Percentiles rank a stretch among this genome's conserved stretches.
Evolutionary conservation across 2,329 filamentous ascomycete genomes (phyloP).

Genomic region (Thelonectria blattea): DNA sequence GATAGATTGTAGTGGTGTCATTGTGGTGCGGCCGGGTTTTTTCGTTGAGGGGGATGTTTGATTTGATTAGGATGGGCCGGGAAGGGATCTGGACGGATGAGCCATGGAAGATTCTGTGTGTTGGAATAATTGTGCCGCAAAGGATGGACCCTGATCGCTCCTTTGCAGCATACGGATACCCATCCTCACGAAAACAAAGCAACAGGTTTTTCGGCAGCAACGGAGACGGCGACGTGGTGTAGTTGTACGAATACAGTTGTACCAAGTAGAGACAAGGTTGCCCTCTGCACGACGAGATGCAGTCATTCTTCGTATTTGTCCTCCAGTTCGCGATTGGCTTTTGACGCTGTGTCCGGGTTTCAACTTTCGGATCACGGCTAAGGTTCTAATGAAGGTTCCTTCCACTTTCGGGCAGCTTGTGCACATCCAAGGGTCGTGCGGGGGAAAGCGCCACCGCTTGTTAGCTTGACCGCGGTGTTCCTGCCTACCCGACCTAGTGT

Average conservation of each 20-base stretch:
- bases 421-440: slow-evolving; percentile 15
- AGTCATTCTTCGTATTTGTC: not conserved
- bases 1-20: slow-evolving; percentile 15
- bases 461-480: slow-evolving; percentile 8
- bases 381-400: not conserved
- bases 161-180: not conserved
- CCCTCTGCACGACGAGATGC: not conserved
- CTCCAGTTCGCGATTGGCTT: too few relatives aligned
- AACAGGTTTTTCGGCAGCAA: too few relatives aligned
- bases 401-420: not conserved
- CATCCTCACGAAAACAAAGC: too few relatives aligned
- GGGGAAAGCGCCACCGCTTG: slow-evolving; percentile 16
- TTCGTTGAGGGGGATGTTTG: not conserved
- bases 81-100: not conserved
- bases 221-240: too few relatives aligned
- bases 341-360: not conserved
- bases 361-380: not conserved
- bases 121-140: not conserved
- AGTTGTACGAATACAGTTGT: not conserved
- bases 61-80: slow-evolving; percentile 2
- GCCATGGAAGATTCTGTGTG: slow-evolving; percentile 3
- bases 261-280: too few relatives aligned
- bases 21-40: slow-evolving; percentile 4
- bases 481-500: slow-evolving; percentile 5
- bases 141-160: not conserved